Conservation (phyloP, 106 monocot genomes). For the Dendrobium chrysotoxum region DNA sequence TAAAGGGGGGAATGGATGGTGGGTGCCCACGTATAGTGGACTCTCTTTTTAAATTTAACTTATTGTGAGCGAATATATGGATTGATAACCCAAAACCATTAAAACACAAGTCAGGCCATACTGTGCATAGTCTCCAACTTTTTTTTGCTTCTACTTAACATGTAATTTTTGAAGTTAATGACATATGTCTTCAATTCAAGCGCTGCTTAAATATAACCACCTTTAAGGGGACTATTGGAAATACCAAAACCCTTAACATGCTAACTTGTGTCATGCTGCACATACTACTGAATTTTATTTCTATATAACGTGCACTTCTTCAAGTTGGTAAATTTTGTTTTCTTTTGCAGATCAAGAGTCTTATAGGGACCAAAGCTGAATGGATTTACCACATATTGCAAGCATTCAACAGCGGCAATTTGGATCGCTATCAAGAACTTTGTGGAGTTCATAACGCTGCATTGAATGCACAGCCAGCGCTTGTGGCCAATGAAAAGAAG, state of each 20-base stretch:
- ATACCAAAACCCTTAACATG: not conserved
- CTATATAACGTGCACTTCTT: not conserved
- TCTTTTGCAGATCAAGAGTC: conserved; percentile 72
- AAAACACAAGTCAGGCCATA: not conserved
- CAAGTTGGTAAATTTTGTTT: not conserved
- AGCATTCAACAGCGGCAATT: conserved; percentile 91
- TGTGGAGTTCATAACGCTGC: conserved; percentile 87
- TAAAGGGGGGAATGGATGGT: no score
- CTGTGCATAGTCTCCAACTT: not conserved
- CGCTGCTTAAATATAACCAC: not conserved
- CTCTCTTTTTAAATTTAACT: no score
- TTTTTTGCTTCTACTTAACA: not conserved
- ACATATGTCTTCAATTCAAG: not conserved
- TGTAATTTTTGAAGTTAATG: no score
- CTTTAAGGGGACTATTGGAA: not conserved
- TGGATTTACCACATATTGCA: conserved; percentile 93
- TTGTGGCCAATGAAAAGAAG: conserved; percentile 79
- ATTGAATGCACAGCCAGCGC: conserved; percentile 81
- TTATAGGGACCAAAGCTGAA: conserved; percentile 75
- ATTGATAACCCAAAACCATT: not conserved
- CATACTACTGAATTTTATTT: not conserved
- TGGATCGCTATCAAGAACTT: conserved; percentile 78
- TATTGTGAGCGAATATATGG: no score
- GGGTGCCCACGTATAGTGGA: no score
- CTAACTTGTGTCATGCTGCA: not conserved